Base-by-base conservation (phyloP, 1,284 basidiomycete genomes). In the Lignosus rhinocerotis region DNA sequence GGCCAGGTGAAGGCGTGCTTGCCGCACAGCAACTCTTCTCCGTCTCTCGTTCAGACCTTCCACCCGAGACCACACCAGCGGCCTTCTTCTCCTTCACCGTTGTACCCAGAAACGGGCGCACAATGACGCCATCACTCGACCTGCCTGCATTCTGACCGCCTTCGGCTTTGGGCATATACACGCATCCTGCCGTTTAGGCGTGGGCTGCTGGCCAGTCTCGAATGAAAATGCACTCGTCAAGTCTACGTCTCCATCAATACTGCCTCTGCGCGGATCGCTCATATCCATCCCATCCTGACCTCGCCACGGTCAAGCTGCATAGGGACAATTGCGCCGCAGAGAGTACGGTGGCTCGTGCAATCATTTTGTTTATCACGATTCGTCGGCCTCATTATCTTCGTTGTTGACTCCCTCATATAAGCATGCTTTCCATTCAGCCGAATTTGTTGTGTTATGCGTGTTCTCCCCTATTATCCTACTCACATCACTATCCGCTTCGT, bases 91-190 rank as follows among this genome's bases (percentile, higher is more conserved):
- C 43, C 43, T 19, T 25, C 43, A 3, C 9, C 21, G 11, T 11
- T 11, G 10, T 30, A 8, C 9, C 6, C 43, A 8, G 11, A 45
- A 6, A 11, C 41, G 6, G 3, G 25, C 14, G 11, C 14, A 11
- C 46, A 48, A 33, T 34, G 33, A 32, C 14, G 25, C 25, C 25
- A 25, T n/a, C 10, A 10, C 19, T 34, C 25, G 32, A 33, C 32
- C 30, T 19, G 16, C 41, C 48, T 34, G 14, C 55, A 30, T n/a
- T 42, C 16, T 39, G 31, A 48, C 33, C 42, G 32, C 42, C 42
- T 36, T 25, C n/a, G 41, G 41, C 39, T 21, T 34, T 34, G 38
- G 51, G 50, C 51, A 51, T 46, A 60, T 52, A 55, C 58, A 60
- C 54, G 54, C 54, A 47, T 19, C 58, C 51, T 32, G 25, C 45